Evolutionary conservation across 176 grass and related monocot genomes (phyloP).

Genomic region (Zizania latifolia): DNA sequence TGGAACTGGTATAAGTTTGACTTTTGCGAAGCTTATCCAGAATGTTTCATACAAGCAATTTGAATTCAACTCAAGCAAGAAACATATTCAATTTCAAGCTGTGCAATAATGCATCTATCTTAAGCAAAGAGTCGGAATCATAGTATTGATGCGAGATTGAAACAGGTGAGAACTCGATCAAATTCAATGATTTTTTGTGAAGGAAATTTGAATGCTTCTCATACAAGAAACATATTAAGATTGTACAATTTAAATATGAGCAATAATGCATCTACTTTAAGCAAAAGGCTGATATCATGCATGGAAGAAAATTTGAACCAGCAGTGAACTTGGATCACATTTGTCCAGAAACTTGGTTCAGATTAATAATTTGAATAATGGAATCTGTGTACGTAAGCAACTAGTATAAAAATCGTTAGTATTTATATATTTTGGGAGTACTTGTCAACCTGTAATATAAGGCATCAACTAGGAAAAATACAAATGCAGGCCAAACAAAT

Average conservation of each 20-base stretch:
- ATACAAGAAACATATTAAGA: neutral
- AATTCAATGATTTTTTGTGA: no score
- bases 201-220: neutral
- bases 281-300: neutral
- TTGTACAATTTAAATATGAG: neutral
- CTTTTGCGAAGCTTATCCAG: neutral
- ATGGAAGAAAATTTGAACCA: neutral
- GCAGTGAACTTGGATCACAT: neutral
- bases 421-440: no score
- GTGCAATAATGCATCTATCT: slow-evolving; percentile 8
- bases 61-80: neutral
- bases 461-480: no score
- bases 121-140: neutral
- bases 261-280: neutral
- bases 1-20: neutral
- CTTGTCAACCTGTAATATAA: no score
- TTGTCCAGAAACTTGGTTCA: neutral
- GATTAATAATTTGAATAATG: neutral
- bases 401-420: neutral
- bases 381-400: neutral
- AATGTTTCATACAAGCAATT: neutral
- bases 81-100: neutral
- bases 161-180: neutral
- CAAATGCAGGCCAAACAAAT: no score
- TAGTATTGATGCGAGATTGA: neutral